Percentiles rank a stretch among this genome's conserved stretches.
phyloP scores from a whole-genome alignment of 2,329 filamentous ascomycete species.

The Hymenoscyphus repandus region DNA sequence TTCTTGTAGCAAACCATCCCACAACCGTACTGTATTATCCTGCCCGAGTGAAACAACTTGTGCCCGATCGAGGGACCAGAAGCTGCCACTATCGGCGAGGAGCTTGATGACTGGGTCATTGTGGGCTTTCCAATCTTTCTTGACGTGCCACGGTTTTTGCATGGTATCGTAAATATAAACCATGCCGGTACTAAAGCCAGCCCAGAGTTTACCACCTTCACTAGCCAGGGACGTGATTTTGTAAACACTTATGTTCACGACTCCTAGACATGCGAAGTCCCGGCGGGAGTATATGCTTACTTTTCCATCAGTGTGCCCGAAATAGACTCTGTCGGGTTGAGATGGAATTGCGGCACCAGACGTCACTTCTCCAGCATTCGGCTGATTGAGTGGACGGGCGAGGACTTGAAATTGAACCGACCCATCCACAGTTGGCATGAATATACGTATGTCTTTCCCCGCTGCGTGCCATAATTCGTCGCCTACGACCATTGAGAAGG shows the following conservation, averaged over 20 bases:
- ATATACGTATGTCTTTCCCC: constrained; percentile 83
- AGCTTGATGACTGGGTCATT: constrained; percentile 76
- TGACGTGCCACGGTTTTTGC: constrained; percentile 77
- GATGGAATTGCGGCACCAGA: constrained; percentile 72
- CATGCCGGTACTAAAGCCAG: constrained; percentile 89
- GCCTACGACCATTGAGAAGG: constrained; percentile 82
- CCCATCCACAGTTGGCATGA: constrained; percentile 64
- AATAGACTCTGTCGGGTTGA: constrained; percentile 74
- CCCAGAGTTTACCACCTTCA: constrained; percentile 81
- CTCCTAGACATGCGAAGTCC: constrained; percentile 70
- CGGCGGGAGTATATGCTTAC: constrained; percentile 80
- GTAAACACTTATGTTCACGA: constrained; percentile 85
- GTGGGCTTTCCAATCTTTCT: constrained; percentile 94
- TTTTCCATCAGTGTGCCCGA: constrained; percentile 91
- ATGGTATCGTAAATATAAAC: constrained; percentile 87
- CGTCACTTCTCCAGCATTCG: constrained; percentile 79
- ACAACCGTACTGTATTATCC: constrained; percentile 77
- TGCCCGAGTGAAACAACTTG: constrained; percentile 84
- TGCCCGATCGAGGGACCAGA: constrained; percentile 77
- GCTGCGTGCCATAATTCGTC: constrained; percentile 82
- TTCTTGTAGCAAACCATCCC: constrained; percentile 90
- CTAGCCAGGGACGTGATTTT: constrained; percentile 87
- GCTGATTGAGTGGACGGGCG: constrained; percentile 62
- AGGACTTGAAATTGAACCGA: constrained; percentile 70
- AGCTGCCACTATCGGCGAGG: constrained; percentile 70